Base-by-base conservation (phyloP, 306 rosid species). In the Delonix regia region DNA sequence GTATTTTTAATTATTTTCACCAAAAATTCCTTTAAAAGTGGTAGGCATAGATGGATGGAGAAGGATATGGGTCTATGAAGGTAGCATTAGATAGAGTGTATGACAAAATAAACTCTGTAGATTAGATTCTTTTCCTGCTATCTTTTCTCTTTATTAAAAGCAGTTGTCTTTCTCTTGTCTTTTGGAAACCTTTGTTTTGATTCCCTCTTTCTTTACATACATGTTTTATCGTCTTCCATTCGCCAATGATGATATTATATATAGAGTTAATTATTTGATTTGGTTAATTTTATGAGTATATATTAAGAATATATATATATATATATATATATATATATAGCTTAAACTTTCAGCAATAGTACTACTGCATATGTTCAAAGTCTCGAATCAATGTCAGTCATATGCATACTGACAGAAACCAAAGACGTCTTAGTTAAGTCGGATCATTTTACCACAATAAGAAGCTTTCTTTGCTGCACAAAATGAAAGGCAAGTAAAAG, bases 111-210 rank as follows among this genome's bases (percentile, higher is more conserved):
- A 82, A 13, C 4, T 86, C 83, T 68, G 77, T 65, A 67, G 84
- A 85, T 79, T 83, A 74, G 96, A 89, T 87, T 87, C 88, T 69
- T 81, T 85, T 83, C 67, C 80, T 80, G 87, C 78, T 70, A 64
- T 84, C 85, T 71, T 72, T 85, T 72, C 47, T 49, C 87, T 86
- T 89, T 86, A 76, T 77, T 4, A 70, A 86, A 91, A 87, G 85
- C 84, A 78, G 77, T 65, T 33, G 51, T 86, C 86, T 85, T 88
- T 88, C 89, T 80, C 63, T 77, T 81, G 18, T 74, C 84, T 80
- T 80, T 80, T 70, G 55, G 67, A 77, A 77, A 80, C 47, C 75
- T 62, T 56, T 71, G 78, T 79, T 85, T 80, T 76, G 66, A 81
- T 76, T 74, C 69, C 74, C 44, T 63, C 53, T 69, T 44, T 65